Evolutionary conservation across 495 filamentous ascomycete genomes (phyloP), one percentile per base, ranked within the genome.

Genomic region (Neurospora sp.): DNA sequence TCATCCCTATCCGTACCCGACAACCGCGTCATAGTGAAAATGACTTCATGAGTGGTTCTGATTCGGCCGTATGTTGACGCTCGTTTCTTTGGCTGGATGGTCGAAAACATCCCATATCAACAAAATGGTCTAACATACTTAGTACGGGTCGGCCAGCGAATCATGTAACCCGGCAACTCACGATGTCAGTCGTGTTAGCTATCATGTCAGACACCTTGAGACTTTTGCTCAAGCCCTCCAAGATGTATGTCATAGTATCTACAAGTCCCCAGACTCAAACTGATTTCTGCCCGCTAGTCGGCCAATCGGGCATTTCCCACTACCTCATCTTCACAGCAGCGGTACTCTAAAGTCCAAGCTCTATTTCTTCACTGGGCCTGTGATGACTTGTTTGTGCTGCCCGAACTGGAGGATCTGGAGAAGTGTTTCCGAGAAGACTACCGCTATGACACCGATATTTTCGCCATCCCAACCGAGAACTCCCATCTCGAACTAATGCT

Each of bases 351-450:
- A 69, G 87, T 89, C 22, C 82, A 83, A 45, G 84, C 79, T 12
- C 74, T 89, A 65, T 82, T 88, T 74, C 77, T 89, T 27, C 85
- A 86, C 76, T 89, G 87, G 87, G 81, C 82, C 45, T 85, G 82
- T 65, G 86, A 88, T 70, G 86, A 88, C 74, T 75, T 88, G 70
- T 85, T 86, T 70, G 84, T 87, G 20, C 77, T 85, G 2, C 84
- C 82, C 31, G 85, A 87, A 78, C 79, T 87, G 38, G 80, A 85
- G 73, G 83, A 86, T 22, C 75, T 88, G 53, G 83, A 84, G 59
- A 81, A 80, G 59, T 85, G 86, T 68, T 74, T 88, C n/a, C 80
- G 79, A 18, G 78, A 84, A 53, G 79, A 84, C 35, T 87, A 87
- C 74, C 75, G 73, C 74, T 88, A 84, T 71, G 77, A 81, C 39